phyloP scores from a whole-genome alignment of 108 stramenopile genomes.

The Asterionellopsis glacialis region DNA sequence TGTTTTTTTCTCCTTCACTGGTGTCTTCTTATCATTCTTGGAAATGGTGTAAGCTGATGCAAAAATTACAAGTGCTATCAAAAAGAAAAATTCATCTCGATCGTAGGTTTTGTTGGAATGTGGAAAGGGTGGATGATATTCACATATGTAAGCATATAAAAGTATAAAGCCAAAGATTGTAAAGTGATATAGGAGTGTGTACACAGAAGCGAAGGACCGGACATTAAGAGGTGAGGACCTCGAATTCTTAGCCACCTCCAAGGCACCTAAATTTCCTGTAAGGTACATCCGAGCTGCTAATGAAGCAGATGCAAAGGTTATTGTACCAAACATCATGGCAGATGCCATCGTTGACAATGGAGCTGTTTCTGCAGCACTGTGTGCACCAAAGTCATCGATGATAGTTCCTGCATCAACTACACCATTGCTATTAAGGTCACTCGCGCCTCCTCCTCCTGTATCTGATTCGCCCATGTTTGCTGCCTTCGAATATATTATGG shows the following conservation, averaged over 20 bases:
- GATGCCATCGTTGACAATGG: slow-evolving; percentile 57
- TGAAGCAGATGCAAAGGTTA: slow-evolving; percentile 60
- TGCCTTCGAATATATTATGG: too few species aligned
- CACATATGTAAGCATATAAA: slow-evolving; percentile 78
- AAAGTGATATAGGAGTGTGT: slow-evolving; percentile 60
- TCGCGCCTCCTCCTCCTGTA: too few species aligned
- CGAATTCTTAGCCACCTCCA: slow-evolving; percentile 37
- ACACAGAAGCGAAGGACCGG: slow-evolving; percentile 55
- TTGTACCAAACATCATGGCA: slow-evolving; percentile 73
- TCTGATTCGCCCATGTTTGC: too few species aligned
- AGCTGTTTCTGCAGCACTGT: slow-evolving; percentile 25
- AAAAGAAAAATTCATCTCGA: slow-evolving; percentile 77
- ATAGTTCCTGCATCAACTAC: too few species aligned
- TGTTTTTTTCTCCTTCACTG: slow-evolving; percentile 1
- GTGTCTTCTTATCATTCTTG: slow-evolving; percentile 3
- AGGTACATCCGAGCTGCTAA: slow-evolving; percentile 47
- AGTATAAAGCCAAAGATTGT: slow-evolving; percentile 72
- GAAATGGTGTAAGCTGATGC: slow-evolving; percentile 49
- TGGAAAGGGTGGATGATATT: slow-evolving; percentile 77
- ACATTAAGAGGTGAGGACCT: slow-evolving; percentile 50
- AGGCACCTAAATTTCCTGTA: slow-evolving; percentile 35
- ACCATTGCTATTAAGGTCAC: too few species aligned
- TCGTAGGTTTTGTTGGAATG: slow-evolving; percentile 81
- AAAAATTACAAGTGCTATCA: slow-evolving; percentile 53
- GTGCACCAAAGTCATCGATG: slow-evolving; percentile 7